Percentiles rank a stretch among this genome's conserved stretches.
These are phyloP conservation scores for Daedaleopsis nitida DNA, from an alignment of 768 basidiomycete species.

Conservation along the genomic window DNA sequence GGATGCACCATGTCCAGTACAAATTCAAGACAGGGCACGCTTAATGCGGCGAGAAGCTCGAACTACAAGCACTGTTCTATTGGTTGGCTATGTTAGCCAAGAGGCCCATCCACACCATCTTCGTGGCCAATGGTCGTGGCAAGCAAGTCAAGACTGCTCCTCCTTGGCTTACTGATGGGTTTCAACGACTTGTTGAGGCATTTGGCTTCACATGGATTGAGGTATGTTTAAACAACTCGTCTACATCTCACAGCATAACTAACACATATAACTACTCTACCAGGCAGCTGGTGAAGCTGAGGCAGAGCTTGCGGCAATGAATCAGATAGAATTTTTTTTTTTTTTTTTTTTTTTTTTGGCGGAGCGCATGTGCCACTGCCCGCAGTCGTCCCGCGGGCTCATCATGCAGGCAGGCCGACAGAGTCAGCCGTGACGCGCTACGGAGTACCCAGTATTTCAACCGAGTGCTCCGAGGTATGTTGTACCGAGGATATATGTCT, in stretches of 20 bases:
- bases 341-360: too few species aligned
- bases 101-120: background rate
- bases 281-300: slow-evolving; percentile 53
- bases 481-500: too few species aligned
- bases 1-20: background rate
- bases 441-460: too few species aligned
- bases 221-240: background rate
- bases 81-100: background rate
- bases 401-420: too few species aligned
- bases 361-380: too few species aligned
- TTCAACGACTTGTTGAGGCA: background rate
- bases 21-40: background rate
- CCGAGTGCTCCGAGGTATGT: too few species aligned
- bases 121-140: background rate
- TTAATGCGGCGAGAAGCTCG: background rate
- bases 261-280: background rate
- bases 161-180: background rate
- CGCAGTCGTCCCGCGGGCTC: too few species aligned
- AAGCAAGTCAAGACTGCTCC: background rate
- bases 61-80: background rate
- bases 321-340: too few species aligned
- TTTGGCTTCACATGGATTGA: background rate
- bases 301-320: slow-evolving; percentile 49
- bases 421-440: too few species aligned
- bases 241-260: too few species aligned